Evolutionary conservation across 495 filamentous ascomycete genomes (phyloP).

Genomic region (Penicillium verhagenii): DNA sequence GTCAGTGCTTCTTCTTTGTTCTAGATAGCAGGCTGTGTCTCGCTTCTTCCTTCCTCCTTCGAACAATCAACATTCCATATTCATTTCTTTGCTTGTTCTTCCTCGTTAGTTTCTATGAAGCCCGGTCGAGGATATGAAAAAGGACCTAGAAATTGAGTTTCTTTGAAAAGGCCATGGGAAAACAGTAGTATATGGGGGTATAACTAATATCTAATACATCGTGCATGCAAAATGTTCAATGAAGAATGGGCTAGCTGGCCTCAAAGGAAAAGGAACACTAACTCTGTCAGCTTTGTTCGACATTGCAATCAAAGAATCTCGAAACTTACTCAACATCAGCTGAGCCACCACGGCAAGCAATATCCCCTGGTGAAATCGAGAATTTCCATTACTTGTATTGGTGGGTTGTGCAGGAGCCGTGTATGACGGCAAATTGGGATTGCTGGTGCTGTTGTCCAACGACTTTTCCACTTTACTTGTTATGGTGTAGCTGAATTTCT

Average conservation of each 20-base stretch:
- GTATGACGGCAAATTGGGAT: conserved; percentile 15
- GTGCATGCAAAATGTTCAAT: not conserved
- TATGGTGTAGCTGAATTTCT: conserved; percentile 17
- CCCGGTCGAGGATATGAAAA: too few relatives aligned
- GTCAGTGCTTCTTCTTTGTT: too few relatives aligned
- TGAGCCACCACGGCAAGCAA: not conserved
- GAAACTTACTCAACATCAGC: not conserved
- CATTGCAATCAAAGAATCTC: not conserved
- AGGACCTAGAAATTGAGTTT: too few relatives aligned
- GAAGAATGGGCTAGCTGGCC: not conserved
- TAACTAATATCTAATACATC: not conserved
- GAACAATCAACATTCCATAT: too few relatives aligned
- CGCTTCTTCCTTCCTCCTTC: too few relatives aligned
- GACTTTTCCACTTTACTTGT: conserved; percentile 9
- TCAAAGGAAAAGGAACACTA: not conserved
- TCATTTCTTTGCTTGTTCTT: too few relatives aligned
- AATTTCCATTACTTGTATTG: not conserved
- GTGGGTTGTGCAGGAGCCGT: conserved; percentile 13
- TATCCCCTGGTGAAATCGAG: not conserved
- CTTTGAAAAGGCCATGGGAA: not conserved
- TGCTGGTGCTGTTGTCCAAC: conserved; percentile 17
- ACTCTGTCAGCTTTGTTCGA: not conserved
- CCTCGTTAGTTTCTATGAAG: too few relatives aligned
- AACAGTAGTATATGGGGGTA: not conserved
- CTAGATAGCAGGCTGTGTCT: too few relatives aligned